Percentiles rank a stretch among this genome's conserved stretches.
phyloP scores from a whole-genome alignment of 345 rosid species.

The Hibiscus syriacus region DNA sequence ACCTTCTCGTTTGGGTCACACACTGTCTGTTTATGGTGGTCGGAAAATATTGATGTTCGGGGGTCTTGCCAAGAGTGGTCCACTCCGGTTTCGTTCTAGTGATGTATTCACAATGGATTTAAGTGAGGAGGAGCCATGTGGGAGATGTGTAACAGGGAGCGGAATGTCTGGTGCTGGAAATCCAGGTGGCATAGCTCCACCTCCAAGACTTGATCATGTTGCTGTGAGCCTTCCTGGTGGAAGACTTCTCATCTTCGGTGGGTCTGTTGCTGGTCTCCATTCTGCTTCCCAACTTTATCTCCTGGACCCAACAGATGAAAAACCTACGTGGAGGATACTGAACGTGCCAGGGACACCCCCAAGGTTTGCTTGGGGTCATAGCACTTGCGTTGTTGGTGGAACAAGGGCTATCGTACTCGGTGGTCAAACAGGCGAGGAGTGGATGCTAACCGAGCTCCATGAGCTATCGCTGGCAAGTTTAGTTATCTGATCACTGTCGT shows the following conservation, averaged over 20 bases:
- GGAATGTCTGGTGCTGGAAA: constrained; percentile 87
- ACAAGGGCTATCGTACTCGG: constrained; percentile 82
- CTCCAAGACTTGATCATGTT: constrained; percentile 86
- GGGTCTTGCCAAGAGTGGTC: constrained; percentile 80
- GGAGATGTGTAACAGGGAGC: constrained; percentile 76
- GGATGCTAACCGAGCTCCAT: constrained; percentile 87
- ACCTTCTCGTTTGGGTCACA: constrained; percentile 81
- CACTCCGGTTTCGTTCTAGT: constrained; percentile 74
- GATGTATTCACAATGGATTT: constrained; percentile 87
- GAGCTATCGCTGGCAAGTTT: constrained; percentile 67
- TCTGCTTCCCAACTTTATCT: constrained; percentile 82
- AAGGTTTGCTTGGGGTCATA: constrained; percentile 88
- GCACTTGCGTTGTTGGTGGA: constrained; percentile 87
- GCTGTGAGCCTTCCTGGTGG: constrained; percentile 80
- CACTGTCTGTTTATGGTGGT: constrained; percentile 78
- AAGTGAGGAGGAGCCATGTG: constrained; percentile 74
- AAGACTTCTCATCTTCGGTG: constrained; percentile 71
- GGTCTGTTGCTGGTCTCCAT: constrained; percentile 84
- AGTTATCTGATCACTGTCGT: constrained; percentile 27
- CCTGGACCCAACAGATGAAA: constrained; percentile 79
- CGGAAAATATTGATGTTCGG: constrained; percentile 84
- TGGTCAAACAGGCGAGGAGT: constrained; percentile 88
- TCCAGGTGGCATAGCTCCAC: constrained; percentile 72
- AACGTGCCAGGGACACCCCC: constrained; percentile 80
- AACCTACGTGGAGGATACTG: constrained; percentile 78